Percentiles rank a stretch among this genome's conserved stretches.
phyloP scores from a whole-genome alignment of 2,329 filamentous ascomycete genomes.

The Diplodia mutila region DNA sequence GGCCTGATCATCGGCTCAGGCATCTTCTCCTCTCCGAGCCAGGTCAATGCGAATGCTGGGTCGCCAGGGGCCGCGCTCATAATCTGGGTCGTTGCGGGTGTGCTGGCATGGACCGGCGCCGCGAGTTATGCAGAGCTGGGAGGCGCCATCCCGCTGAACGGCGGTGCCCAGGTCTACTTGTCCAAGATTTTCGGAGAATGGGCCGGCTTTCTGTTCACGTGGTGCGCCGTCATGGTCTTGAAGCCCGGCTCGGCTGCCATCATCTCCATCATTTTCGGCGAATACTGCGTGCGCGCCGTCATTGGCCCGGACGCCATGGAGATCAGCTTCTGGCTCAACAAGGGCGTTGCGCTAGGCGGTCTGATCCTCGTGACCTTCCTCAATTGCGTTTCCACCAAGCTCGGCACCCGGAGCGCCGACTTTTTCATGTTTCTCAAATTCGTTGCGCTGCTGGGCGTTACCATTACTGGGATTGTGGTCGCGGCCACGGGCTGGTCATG shows the following conservation, averaged over 20 bases:
- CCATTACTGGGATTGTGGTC: constrained; percentile 85
- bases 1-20: constrained; percentile 95
- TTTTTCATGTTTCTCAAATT: constrained; percentile 98
- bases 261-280: constrained; percentile 95
- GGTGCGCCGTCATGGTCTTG: constrained; percentile 90
- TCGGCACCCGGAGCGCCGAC: constrained; percentile 86
- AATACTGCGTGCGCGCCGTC: constrained; percentile 88
- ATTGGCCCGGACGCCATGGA: constrained; percentile 84
- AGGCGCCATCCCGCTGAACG: constrained; percentile 93
- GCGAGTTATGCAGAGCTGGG: constrained; percentile 95
- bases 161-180: constrained; percentile 90
- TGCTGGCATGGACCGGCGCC: constrained; percentile 94
- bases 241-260: constrained; percentile 95
- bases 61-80: constrained; percentile 87
- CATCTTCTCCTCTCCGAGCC: constrained; percentile 92
- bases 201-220: constrained; percentile 91
- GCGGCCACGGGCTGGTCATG: constrained; percentile 82
- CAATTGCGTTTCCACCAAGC: constrained; percentile 87
- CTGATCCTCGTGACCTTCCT: constrained; percentile 77
- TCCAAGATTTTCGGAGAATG: constrained; percentile 96
- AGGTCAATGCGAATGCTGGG: constrained; percentile 88
- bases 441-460: constrained; percentile 82
- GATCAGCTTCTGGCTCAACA: constrained; percentile 86
- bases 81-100: constrained; percentile 89
- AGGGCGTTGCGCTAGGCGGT: constrained; percentile 78